A percentile compares a stretch with the other conserved stretches of the same genome.
These are phyloP conservation scores for Fusarium metavorans DNA, from an alignment of 2,329 filamentous ascomycete species.

Conservation along the genomic window DNA sequence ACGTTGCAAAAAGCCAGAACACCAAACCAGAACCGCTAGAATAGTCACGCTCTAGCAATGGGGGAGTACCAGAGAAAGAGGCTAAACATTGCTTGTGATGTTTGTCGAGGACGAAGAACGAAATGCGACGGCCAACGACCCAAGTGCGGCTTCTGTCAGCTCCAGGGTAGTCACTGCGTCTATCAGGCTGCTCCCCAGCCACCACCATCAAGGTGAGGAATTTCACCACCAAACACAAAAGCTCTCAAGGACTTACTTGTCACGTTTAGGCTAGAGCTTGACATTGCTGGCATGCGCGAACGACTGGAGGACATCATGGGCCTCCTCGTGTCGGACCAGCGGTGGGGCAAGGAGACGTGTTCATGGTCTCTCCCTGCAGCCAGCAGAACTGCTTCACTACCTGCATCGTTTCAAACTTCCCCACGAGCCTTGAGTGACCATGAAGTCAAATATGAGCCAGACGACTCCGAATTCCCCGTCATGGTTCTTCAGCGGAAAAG, in stretches of 20 bases:
- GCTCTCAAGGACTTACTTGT: neutral
- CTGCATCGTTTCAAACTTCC: neutral
- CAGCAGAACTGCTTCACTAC: neutral
- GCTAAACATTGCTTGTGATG: neutral
- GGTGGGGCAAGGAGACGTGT: neutral
- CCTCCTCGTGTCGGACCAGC: neutral
- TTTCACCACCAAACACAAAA: constrained; percentile 42
- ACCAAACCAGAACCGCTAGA: neutral
- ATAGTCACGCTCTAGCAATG: neutral
- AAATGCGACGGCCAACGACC: neutral
- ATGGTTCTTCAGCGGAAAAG: neutral
- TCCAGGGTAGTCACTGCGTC: neutral
- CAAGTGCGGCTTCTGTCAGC: neutral
- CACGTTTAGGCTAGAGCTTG: neutral
- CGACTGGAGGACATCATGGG: constrained; percentile 5
- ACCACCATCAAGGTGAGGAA: neutral
- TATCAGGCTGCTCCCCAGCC: neutral
- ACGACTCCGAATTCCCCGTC: neutral
- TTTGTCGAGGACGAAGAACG: neutral
- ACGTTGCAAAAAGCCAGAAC: neutral
- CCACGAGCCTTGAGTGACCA: neutral
- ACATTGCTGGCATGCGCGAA: constrained; percentile 3
- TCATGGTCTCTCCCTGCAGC: neutral
- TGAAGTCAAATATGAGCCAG: neutral
- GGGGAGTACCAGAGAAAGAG: neutral